phyloP scores from a whole-genome alignment of 1,139 yeast species.

The Scheffersomyces segobiensis region DNA sequence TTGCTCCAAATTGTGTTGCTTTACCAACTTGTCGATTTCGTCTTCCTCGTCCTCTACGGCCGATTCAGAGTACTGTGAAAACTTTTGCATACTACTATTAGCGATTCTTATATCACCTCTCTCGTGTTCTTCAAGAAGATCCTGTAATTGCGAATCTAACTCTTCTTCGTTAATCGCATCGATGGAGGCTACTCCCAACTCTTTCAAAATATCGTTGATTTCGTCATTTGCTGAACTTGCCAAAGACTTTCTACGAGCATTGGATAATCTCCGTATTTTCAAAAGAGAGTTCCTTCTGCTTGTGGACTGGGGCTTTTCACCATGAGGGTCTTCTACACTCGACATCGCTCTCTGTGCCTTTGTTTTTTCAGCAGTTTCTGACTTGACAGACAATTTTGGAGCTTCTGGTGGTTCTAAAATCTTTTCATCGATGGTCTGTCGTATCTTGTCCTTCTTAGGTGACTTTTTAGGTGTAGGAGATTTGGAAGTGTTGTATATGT shows the following conservation, averaged over 20 bases:
- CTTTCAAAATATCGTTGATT: constrained; percentile 38
- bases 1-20: constrained; percentile 36
- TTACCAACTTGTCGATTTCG: constrained; percentile 37
- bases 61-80: constrained; percentile 27
- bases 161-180: constrained; percentile 39
- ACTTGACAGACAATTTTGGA: background rate
- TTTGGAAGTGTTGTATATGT: constrained; percentile 32
- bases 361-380: background rate
- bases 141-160: constrained; percentile 38
- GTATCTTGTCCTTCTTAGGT: constrained; percentile 13
- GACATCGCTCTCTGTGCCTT: background rate
- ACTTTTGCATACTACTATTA: constrained; percentile 18
- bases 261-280: constrained; percentile 32
- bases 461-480: constrained; percentile 15
- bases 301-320: background rate
- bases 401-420: background rate
- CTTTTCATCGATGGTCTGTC: background rate
- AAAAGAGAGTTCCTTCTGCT: constrained; percentile 14
- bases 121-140: constrained; percentile 30
- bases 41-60: constrained; percentile 41
- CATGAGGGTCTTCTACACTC: background rate
- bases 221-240: constrained; percentile 45
- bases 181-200: constrained; percentile 38
- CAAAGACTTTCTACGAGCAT: constrained; percentile 40
- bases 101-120: constrained; percentile 15